Base-by-base conservation (phyloP, 805 yeast species). In the Saccharomycopsis malanga region DNA sequence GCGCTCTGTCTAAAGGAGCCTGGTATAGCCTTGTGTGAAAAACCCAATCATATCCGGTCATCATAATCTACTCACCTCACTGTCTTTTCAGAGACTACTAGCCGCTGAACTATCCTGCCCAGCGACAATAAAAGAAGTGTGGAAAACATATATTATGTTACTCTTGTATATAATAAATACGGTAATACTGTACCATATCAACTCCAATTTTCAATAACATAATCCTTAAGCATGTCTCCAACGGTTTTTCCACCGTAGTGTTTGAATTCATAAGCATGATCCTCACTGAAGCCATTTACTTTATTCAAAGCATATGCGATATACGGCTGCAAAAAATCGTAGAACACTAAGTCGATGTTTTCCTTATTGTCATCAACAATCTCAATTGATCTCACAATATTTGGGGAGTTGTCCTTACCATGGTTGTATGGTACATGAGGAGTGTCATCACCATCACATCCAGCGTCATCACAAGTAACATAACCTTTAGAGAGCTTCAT, bases 361-460 rank as follows among this genome's bases (percentile, higher is more conserved):
- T 43, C 58, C 4, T 56, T 61, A 3, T 59, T 57, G 2, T 60
- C 57, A 3, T 62, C 58, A 1, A 49, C 43, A 10, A 61, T 61
- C 7, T 56, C 53, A 9, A 57, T 60, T 55, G 83, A 66, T 54
- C 77, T 83, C 23, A 91, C 77, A 10, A 86, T 94, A 57, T 87
- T 89, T 7, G 98, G 96, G 2, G 87, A 69, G 5, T 71, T 74
- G 61, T 73, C 81, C 0, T 68, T 67, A 40, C 83, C 48, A 7
- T 9, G 15, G 30, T 24, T 48, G 44, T 50, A 73, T 1, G 85
- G 73, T 49, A 65, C 68, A 65, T 84, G 89, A 48, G 79, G 56
- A 34, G 87, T 72, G 68, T 85, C 98, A 60, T 93, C 98, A 20
- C 98, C 98, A 53, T 80, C 79, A 53, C 69, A 64, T 0, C 97